Evolutionary conservation across 192 early-diverging fungal species (phyloP).

Genomic region (Ramicandelaber brevisporus): DNA sequence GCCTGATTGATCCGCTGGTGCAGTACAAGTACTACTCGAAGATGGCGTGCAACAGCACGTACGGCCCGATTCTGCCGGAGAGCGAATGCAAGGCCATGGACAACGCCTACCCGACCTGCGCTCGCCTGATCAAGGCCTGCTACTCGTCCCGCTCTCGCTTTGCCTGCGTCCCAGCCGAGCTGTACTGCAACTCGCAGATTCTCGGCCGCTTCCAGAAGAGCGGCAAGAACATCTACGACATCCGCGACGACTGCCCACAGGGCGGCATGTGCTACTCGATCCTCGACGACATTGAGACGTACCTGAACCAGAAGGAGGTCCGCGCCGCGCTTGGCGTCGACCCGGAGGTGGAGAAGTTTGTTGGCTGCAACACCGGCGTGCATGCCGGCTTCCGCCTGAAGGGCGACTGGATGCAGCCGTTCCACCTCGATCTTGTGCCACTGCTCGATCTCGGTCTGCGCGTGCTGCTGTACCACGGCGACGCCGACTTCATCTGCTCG

Average conservation of each 20-base stretch:
- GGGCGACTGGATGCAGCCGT: conserved; percentile 21
- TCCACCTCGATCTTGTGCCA: conserved; percentile 11
- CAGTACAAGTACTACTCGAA: conserved; percentile 9
- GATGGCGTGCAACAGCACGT: conserved; percentile 18
- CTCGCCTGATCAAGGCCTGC: conserved; percentile 17
- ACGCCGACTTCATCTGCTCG: conserved; percentile 62
- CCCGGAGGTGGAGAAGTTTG: conserved; percentile 7
- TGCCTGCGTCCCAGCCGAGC: conserved; percentile 7
- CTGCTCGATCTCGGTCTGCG: conserved; percentile 26
- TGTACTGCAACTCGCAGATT: conserved; percentile 11
- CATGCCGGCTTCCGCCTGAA: conserved; percentile 10
- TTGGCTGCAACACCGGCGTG: conserved; percentile 23
- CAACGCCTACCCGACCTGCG: conserved; percentile 19
- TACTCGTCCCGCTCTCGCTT: conserved; percentile 9
- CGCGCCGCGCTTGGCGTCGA: conserved; percentile 22
- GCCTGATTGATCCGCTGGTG: conserved; percentile 13
- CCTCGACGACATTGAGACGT: conserved; percentile 29
- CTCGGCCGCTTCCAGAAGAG: conserved; percentile 2
- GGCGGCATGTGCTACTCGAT: conserved; percentile 24
- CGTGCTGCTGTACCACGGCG: conserved; percentile 50
- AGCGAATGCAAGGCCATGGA: conserved; percentile 12
- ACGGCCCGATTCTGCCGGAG: conserved; percentile 7
- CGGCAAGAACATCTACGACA: conserved; percentile 33
- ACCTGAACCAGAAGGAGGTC: conserved; percentile 20
- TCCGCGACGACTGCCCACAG: conserved; percentile 29